phyloP scores from a whole-genome alignment of 1,139 yeast genomes.

The Suhomyces anneliseae region DNA sequence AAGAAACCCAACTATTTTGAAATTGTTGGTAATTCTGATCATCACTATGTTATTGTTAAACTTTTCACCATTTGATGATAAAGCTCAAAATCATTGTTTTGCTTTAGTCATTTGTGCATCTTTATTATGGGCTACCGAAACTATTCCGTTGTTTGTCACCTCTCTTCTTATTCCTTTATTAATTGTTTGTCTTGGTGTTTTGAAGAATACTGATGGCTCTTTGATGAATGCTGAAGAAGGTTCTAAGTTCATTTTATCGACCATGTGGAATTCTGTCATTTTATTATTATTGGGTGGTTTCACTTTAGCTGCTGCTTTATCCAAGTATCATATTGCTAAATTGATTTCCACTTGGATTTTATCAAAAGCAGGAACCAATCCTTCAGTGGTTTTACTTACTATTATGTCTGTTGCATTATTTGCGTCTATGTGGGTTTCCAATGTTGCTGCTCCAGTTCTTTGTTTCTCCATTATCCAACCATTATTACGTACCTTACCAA shows the following conservation, averaged over 20 bases:
- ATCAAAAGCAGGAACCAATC: conserved; percentile 65
- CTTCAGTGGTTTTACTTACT: conserved; percentile 59
- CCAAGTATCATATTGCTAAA: conserved; percentile 70
- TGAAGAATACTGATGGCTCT: conserved; percentile 54
- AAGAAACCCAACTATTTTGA: conserved; percentile 45
- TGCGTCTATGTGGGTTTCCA: conserved; percentile 77
- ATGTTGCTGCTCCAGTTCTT: conserved; percentile 76
- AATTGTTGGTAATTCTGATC: conserved; percentile 43
- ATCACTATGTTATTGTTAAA: conserved; percentile 51
- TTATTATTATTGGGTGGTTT: conserved; percentile 71
- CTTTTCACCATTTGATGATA: conserved; percentile 58
- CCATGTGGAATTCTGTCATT: conserved; percentile 77
- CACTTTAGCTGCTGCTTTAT: conserved; percentile 70
- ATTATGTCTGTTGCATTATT: conserved; percentile 69
- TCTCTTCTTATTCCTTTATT: conserved; percentile 63
- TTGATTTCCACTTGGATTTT: conserved; percentile 65
- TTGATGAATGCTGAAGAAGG: conserved; percentile 55
- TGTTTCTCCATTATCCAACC: conserved; percentile 70
- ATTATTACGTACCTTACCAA: conserved; percentile 59
- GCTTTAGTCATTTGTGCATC: conserved; percentile 71
- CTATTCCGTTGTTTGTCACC: conserved; percentile 68
- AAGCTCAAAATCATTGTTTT: conserved; percentile 63
- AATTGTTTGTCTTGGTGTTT: conserved; percentile 54
- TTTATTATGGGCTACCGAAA: conserved; percentile 71
- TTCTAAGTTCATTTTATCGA: conserved; percentile 52